Base-by-base conservation (phyloP, 2,329 filamentous ascomycete genomes). In the Pestalotiopsis sp. region DNA sequence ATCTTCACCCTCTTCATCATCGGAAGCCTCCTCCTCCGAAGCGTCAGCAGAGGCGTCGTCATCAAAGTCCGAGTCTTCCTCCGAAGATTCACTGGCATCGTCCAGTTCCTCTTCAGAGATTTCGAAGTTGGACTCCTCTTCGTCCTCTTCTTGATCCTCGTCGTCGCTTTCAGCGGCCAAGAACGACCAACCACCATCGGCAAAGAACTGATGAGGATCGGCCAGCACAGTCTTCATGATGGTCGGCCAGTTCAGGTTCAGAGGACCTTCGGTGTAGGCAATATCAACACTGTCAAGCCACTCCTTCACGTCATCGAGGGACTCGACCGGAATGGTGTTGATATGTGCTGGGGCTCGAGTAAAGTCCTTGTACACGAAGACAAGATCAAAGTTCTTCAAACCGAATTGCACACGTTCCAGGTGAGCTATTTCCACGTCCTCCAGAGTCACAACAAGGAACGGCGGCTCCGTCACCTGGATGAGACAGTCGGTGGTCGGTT, bases 201-300 rank as follows among this genome's bases (percentile, higher is more conserved):
- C 89, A 81, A 98, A 99, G 89, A 99, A 99, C 74, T 92, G 90
- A 78, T 99, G 95, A 2, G 96, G 93, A 78, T 99, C 95, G 45
- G 92, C 91, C 23, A 93, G 95, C 31, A 99, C 95, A 0, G 96
- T 99, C 87, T 99, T 99, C 94, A 99, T 99, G 78, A 99, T 99
- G 17, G 95, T 97, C 12, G 93, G 92, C 96, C 96, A 99, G 86
- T 98, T 98, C 68, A 99, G 87, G 83, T 99, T 99, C 74, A 99
- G 90, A 1, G 95, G 96, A 68, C 96, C 96, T 81, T 99, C 97
- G 13, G 90, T 93, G 84, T 91, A 98, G 20, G 96, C 91, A 77
- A 99, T 97, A 77, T 99, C 95, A 62, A 96, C 95, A 1, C 92
- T 95, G 81, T 99, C 95, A 11, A 99, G 88, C 91, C 96, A 99